These are phyloP conservation scores for Fraxinus angustifolia DNA, from an alignment of 305 asterid genomes.

Conservation along the genomic window DNA sequence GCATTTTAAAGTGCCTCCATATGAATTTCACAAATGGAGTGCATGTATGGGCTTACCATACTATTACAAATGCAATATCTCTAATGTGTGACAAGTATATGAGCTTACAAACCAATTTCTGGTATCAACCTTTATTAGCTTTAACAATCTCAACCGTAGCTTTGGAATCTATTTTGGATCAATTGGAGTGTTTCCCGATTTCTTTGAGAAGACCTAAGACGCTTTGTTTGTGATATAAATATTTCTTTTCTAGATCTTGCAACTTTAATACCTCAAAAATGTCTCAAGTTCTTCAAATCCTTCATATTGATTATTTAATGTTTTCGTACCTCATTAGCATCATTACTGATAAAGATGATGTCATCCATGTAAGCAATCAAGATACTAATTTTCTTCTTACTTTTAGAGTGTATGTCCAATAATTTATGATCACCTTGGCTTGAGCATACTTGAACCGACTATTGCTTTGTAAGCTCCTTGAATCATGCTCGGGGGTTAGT, in stretches of 20 bases:
- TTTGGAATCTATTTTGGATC: background rate
- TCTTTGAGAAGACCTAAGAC: background rate
- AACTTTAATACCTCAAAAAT: background rate
- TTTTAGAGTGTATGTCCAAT: background rate
- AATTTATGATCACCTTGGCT: background rate
- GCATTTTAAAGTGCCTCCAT: background rate
- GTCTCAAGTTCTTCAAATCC: background rate
- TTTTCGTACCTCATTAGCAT: background rate
- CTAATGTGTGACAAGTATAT: background rate
- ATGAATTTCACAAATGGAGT: background rate
- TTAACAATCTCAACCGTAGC: background rate
- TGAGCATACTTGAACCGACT: background rate
- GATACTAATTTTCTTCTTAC: background rate
- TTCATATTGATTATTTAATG: background rate
- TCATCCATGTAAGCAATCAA: background rate
- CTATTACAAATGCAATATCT: background rate
- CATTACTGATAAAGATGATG: background rate
- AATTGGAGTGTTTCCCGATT: background rate
- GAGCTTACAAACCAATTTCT: background rate
- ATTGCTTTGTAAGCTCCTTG: background rate
- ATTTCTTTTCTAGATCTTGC: background rate
- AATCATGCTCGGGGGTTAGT: background rate
- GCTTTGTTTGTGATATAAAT: background rate
- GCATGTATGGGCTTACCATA: background rate
- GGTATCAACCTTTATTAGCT: background rate